Base-by-base conservation (phyloP, 2,329 filamentous ascomycete species). In the Fusarium scirpi region DNA sequence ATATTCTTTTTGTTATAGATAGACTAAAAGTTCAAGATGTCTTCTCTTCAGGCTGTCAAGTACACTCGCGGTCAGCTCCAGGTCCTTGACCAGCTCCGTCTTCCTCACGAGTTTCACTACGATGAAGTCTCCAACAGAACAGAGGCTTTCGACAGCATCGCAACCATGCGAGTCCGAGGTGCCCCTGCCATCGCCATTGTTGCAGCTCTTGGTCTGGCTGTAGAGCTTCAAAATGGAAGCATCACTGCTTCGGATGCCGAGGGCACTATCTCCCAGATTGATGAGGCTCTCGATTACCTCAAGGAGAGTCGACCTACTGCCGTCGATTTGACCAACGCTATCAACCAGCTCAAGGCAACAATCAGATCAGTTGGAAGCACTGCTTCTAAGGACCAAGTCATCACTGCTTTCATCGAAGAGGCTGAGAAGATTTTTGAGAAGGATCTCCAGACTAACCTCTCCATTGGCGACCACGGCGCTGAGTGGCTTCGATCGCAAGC, bases 161-260 rank as follows among this genome's bases (percentile, higher is more conserved):
- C 89, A 74, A 87, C 91, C 18, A 96, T 96, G 93, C 83, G 90
- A 51, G 89, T 91, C 9, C 89, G 93, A 75, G 93, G 81, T 34
- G 96, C 96, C 8, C 96, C 96, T 1, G 96, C 96, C 47, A 99
- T 99, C 79, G 96, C 96, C 46, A 98, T 99, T 70, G 96, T 99
- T n/a, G 96, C 96, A 24, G 93, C 92, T 22, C 87, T 99, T 34
- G 91, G 93, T 4, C 87, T 98, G 38, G 94, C 94, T 2, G 93
- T 97, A 11, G 95, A 98, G 79, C 82, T 98, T 11, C 84, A 89
- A 53, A 87, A 87, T 10, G 86, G 86, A 63, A 59, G 78, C 5
- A 66, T 77, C 11, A 80, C 83, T 6, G 85, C 88, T 2, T 73
- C 78, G 0, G 81, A 81, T 0, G 78, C 83, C 0, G 78, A 82